These are phyloP conservation scores for Arthrobotrys musiformis DNA, from an alignment of 2,329 filamentous ascomycete species.

Conservation along the genomic window DNA sequence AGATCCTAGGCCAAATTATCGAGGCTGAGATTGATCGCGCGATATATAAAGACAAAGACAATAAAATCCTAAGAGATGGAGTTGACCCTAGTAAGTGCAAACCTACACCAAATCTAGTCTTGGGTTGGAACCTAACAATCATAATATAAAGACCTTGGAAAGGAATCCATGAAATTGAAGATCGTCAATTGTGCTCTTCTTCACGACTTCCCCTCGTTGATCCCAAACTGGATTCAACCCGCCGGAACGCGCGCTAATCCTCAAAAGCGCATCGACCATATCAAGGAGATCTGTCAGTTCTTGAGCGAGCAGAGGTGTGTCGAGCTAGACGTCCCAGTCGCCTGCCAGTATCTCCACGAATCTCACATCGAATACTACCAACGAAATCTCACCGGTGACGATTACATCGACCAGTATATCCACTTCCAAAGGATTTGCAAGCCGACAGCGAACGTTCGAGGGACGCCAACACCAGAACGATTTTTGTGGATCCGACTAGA, in stretches of 20 bases:
- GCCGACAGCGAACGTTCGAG: background rate
- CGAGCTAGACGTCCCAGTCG: conserved; percentile 4
- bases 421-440: conserved; percentile 9
- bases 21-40: background rate
- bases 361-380: background rate
- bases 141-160: too few species aligned
- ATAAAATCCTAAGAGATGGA: background rate
- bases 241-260: background rate
- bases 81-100: background rate
- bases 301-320: background rate
- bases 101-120: too few species aligned
- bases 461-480: background rate
- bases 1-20: background rate
- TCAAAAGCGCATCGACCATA: background rate
- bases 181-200: conserved; percentile 4
- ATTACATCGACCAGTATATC: background rate
- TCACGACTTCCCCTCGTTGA: conserved; percentile 16
- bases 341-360: background rate
- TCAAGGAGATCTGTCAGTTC: background rate
- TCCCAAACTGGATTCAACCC: conserved; percentile 1
- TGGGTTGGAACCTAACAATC: too few species aligned
- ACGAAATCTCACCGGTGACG: background rate
- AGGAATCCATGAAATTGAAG: background rate
- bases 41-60: conserved; percentile 1
- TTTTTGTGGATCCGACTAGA: background rate